These are phyloP conservation scores for Dendryphion nanum DNA, from an alignment of 2,329 filamentous ascomycete species.

Conservation along the genomic window DNA sequence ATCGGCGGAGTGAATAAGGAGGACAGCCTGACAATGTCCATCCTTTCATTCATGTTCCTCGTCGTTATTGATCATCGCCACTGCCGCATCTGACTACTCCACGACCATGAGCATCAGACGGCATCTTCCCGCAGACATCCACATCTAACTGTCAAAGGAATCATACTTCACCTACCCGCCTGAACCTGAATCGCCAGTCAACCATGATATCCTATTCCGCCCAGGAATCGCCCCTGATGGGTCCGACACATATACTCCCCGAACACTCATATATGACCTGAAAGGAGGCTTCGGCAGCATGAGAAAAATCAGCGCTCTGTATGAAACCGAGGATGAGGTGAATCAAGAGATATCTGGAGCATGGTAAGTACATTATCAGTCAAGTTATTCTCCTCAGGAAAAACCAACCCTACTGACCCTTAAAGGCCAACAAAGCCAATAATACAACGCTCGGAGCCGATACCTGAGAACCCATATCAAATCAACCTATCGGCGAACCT, in stretches of 20 bases:
- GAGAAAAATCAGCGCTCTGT: conserved; percentile 83
- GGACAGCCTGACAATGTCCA: too few relatives aligned
- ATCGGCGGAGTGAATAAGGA: too few relatives aligned
- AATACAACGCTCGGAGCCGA: conserved; percentile 65
- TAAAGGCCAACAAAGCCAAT: conserved; percentile 43
- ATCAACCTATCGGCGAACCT: conserved; percentile 72
- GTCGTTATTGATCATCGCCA: too few relatives aligned
- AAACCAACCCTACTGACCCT: not conserved
- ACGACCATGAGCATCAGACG: too few relatives aligned
- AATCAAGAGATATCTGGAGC: conserved; percentile 24
- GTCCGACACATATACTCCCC: conserved; percentile 85
- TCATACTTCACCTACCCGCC: conserved; percentile 91
- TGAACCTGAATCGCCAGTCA: conserved; percentile 63
- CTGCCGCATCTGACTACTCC: too few relatives aligned
- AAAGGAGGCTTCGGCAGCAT: conserved; percentile 91
- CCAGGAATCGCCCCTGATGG: conserved; percentile 80
- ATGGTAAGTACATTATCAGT: conserved; percentile 13
- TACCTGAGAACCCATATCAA: conserved; percentile 74
- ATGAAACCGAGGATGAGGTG: conserved; percentile 58
- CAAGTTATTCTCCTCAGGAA: not conserved
- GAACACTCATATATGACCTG: conserved; percentile 90
- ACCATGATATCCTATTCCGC: conserved; percentile 88
- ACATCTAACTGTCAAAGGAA: too few relatives aligned
- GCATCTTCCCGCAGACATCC: too few relatives aligned
- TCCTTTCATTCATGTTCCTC: too few relatives aligned